Evolutionary conservation across 495 filamentous ascomycete species (phyloP).

Genomic region (Lasiosphaeris hirsuta): DNA sequence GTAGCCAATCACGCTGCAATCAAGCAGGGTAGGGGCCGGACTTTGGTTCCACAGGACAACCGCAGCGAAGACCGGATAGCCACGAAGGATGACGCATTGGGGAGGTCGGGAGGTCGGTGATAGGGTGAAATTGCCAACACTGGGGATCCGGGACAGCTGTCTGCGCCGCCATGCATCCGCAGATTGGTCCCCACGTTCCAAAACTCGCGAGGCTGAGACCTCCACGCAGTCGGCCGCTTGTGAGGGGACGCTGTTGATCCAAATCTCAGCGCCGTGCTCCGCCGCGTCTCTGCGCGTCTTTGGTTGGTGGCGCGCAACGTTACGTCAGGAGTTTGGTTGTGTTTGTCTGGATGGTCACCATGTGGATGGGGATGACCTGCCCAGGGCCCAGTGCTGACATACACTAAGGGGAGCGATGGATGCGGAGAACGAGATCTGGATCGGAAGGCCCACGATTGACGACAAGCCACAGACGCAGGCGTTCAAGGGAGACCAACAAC

Average conservation of each 20-base stretch:
- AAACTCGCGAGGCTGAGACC: constrained; percentile 8
- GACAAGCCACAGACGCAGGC: no score
- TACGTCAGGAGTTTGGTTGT: constrained; percentile 19
- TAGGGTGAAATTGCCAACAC: no score
- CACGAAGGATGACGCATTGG: background rate
- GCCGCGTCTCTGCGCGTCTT: background rate
- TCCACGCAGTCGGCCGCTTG: background rate
- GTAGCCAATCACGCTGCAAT: background rate
- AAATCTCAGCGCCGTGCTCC: constrained; percentile 1
- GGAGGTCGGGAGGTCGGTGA: background rate
- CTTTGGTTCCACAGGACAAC: background rate
- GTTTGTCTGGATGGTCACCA: background rate
- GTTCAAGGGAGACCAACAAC: no score
- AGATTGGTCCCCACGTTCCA: background rate
- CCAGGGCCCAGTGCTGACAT: no score
- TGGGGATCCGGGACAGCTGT: background rate
- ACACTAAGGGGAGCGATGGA: no score
- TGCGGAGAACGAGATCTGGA: no score
- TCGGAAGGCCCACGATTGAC: no score
- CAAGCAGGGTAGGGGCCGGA: background rate
- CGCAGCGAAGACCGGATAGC: background rate
- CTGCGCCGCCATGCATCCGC: constrained; percentile 1
- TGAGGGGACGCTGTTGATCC: constrained; percentile 8
- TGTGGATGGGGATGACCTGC: no score
- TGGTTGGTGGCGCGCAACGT: constrained; percentile 26